Evolutionary conservation across 805 yeast species (phyloP), one percentile per base, ranked within the genome.

Genomic region (Sugiyamaella marilandica): DNA sequence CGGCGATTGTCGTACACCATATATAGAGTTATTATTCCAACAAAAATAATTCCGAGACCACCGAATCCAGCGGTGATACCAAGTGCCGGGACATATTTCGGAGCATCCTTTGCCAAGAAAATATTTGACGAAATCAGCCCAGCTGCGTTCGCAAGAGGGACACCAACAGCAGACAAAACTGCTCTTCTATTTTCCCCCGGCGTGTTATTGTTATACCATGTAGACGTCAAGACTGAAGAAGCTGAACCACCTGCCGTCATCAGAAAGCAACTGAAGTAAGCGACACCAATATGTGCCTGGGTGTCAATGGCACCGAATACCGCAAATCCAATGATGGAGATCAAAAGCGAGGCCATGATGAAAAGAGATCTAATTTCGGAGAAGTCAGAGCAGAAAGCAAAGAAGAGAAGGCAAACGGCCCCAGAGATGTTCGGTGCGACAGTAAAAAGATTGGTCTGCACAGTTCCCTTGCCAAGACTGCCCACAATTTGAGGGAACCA

Each of bases 391-490:
- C 62, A 52, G 50, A 74, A 73, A 8, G 74, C 71, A 18, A 75
- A 60, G 5, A 69, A 54, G 9, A 77, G 54, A 41, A 76, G 65
- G 4, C 73, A 66, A 16, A 74, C 62, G 2, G 81, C 80, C 35
- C 80, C 80, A 68, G 73, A 71, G 21, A 72, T 62, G 57, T 75
- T 76, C 21, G 81, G 80, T 16, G 80, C 80, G 43, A 77, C 78
- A 11, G 80, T 83, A 69, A 81, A 85, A 54, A 82, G 76, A 65
- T 86, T 84, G 10, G 92, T 90, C 51, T 75, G 72, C 60, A 79
- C 83, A 7, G 85, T 83, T 2, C 87, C 79, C 71, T 82, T 74
- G 16, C 85, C 85, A 71, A 82, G 69, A 50, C 74, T 67, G 44
- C 68, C 72, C 57, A 82, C 80, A 59, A 82, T 81, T 70, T 75